Evolutionary conservation across 331 rosid genomes (phyloP).

Genomic region (Prunus yedoensis): DNA sequence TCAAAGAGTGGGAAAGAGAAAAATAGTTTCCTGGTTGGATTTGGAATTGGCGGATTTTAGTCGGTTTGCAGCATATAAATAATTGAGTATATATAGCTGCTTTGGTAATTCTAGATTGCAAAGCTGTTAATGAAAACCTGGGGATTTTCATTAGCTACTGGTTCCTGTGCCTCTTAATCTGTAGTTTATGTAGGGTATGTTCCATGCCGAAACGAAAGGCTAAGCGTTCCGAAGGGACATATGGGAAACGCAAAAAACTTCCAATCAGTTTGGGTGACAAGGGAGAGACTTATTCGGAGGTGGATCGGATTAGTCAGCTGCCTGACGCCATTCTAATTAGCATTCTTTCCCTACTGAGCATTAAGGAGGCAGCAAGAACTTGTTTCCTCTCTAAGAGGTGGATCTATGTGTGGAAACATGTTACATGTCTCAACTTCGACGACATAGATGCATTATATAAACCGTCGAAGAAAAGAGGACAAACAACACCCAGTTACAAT

Average conservation of each 20-base stretch:
- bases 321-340: not conserved
- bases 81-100: too few relatives aligned
- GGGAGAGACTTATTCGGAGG: not conserved
- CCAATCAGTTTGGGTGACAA: not conserved
- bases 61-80: too few relatives aligned
- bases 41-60: too few relatives aligned
- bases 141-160: too few relatives aligned
- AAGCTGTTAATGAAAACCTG: too few relatives aligned
- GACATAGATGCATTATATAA: not conserved
- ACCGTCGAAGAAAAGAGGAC: not conserved
- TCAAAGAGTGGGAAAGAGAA: too few relatives aligned
- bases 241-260: not conserved
- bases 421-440: not conserved
- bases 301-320: not conserved
- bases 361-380: not conserved
- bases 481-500: not conserved
- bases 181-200: too few relatives aligned
- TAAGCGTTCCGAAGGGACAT: not conserved
- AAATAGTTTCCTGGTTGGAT: too few relatives aligned
- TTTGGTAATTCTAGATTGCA: too few relatives aligned
- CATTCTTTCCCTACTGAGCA: not conserved
- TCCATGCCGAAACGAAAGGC: not conserved
- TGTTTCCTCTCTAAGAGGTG: not conserved
- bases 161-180: too few relatives aligned
- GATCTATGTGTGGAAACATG: not conserved